Evolutionary conservation across 805 yeast genomes (phyloP).

Genomic region (Candida xyloterini): DNA sequence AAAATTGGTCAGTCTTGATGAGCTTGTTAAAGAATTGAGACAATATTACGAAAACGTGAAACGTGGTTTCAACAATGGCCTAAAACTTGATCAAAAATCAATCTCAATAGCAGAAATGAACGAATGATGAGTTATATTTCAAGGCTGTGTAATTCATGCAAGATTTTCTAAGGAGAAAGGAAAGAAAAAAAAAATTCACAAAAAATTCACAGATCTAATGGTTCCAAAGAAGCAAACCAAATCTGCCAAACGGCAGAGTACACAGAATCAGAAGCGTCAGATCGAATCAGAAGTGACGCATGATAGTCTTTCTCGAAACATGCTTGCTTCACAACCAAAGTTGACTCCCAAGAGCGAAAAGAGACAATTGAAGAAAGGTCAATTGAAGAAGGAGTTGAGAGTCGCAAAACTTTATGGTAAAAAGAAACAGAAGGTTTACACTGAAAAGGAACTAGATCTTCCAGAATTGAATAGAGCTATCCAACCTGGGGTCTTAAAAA

Average conservation of each 20-base stretch:
- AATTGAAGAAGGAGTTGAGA: slow-evolving; percentile 65
- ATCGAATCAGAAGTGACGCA: slow-evolving; percentile 64
- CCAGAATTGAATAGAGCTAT: slow-evolving; percentile 82
- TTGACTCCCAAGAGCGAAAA: slow-evolving; percentile 56
- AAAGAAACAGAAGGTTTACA: slow-evolving; percentile 52
- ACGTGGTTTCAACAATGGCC: slow-evolving; percentile 1
- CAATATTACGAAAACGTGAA: slow-evolving; percentile 11
- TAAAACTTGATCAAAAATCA: neutral
- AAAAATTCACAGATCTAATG: slow-evolving; percentile 17
- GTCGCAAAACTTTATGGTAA: slow-evolving; percentile 66
- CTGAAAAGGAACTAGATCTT: slow-evolving; percentile 75
- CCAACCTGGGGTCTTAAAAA: slow-evolving; percentile 74
- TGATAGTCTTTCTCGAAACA: slow-evolving; percentile 68
- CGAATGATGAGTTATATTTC: neutral
- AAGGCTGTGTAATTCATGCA: slow-evolving; percentile 6
- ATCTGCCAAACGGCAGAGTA: slow-evolving; percentile 52
- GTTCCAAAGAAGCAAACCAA: slow-evolving; percentile 45
- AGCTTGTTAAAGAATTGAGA: slow-evolving; percentile 7
- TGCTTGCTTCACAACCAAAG: slow-evolving; percentile 56
- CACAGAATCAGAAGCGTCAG: slow-evolving; percentile 52
- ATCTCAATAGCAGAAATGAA: neutral
- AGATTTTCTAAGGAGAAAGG: neutral
- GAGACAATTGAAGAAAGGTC: slow-evolving; percentile 45
- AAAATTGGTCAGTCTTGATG: slow-evolving; percentile 8
- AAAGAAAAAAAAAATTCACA: slow-evolving; percentile 3